Evolutionary conservation across 345 rosid species (phyloP).

Genomic region (Eucalyptus leucophloia): DNA sequence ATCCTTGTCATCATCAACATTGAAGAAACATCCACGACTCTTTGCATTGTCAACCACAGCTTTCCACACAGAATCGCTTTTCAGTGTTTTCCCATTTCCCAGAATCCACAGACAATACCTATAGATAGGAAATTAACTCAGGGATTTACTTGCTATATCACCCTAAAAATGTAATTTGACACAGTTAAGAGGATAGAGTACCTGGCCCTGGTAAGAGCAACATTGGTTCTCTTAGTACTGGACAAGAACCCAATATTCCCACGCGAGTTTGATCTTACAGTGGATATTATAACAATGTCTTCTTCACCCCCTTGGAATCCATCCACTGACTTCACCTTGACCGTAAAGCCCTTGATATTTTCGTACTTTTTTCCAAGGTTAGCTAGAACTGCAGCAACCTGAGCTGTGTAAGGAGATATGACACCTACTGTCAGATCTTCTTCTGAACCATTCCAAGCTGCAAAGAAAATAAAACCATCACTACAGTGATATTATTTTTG

Average conservation of each 20-base stretch:
- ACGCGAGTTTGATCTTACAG: slow-evolving; percentile 18
- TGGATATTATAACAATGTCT: slow-evolving; percentile 24
- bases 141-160: neutral
- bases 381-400: slow-evolving; percentile 16
- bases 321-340: slow-evolving; percentile 21
- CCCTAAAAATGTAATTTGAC: neutral
- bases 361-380: slow-evolving; percentile 7
- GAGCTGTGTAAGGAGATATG: slow-evolving; percentile 28
- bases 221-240: slow-evolving; percentile 11
- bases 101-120: slow-evolving; percentile 51
- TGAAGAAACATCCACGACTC: slow-evolving; percentile 27
- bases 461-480: neutral
- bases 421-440: slow-evolving; percentile 20
- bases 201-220: slow-evolving; percentile 40
- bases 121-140: neutral
- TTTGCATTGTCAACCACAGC: slow-evolving; percentile 24
- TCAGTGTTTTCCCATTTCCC: slow-evolving; percentile 31
- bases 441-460: slow-evolving; percentile 14
- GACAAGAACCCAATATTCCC: slow-evolving; percentile 19
- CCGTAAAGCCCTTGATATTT: neutral
- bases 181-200: neutral
- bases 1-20: slow-evolving; percentile 18
- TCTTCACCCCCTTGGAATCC: slow-evolving; percentile 33
- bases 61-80: slow-evolving; percentile 27
- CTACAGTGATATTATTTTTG: neutral